phyloP scores from a whole-genome alignment of 768 basidiomycete genomes.

The Podaxis sp. region DNA sequence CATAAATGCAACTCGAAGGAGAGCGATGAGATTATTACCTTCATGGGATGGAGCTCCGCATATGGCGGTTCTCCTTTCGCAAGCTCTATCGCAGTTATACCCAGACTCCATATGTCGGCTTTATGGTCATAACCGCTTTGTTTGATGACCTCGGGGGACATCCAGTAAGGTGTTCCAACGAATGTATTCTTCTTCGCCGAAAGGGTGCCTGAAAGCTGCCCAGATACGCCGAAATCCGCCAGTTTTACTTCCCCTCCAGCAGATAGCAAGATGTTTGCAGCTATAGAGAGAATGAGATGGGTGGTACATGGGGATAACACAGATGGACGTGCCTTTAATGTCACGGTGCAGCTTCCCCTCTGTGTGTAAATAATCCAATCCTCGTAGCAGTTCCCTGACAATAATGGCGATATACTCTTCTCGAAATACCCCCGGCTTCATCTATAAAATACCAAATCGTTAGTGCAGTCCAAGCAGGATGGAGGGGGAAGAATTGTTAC shows the following conservation, averaged over 20 bases:
- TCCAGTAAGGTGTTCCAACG: conserved; percentile 98
- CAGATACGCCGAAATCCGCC: conserved; percentile 98
- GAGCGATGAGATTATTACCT: conserved; percentile 43
- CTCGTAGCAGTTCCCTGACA: conserved; percentile 84
- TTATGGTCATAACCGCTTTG: conserved; percentile 99
- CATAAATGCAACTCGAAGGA: conserved; percentile 14
- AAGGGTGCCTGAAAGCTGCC: conserved; percentile 89
- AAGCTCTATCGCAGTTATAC: conserved; percentile 95
- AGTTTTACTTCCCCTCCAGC: conserved; percentile 94
- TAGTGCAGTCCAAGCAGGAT: conserved; percentile 7
- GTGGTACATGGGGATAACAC: not conserved
- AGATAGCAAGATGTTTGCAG: conserved; percentile 91
- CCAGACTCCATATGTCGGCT: conserved; percentile 98
- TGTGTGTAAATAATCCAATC: conserved; percentile 91
- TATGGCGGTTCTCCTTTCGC: conserved; percentile 98
- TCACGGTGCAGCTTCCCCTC: conserved; percentile 99
- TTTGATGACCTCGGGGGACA: conserved; percentile 99
- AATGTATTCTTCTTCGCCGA: conserved; percentile 98
- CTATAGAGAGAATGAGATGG: conserved; percentile 33
- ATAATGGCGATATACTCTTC: conserved; percentile 99
- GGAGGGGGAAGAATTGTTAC: conserved; percentile 36
- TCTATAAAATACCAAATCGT: conserved; percentile 42
- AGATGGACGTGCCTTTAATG: conserved; percentile 75
- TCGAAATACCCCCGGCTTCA: conserved; percentile 97
- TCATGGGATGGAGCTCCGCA: conserved; percentile 98